Evolutionary conservation across 177 flowering plant species (phyloP).

Genomic region (Tripterygium wilfordii): DNA sequence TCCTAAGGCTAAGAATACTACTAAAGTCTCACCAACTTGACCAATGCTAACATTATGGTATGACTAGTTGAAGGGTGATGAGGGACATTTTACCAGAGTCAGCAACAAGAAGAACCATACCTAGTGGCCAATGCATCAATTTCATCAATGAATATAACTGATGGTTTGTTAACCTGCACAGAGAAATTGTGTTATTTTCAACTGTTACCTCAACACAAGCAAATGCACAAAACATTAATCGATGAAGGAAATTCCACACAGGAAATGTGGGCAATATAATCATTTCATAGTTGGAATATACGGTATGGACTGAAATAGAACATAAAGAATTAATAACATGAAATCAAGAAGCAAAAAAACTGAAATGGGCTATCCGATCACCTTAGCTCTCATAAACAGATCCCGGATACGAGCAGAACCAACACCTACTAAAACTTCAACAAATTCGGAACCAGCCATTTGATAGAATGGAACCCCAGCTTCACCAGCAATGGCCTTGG

Average conservation of each 20-base stretch:
- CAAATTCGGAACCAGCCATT: conserved; percentile 98
- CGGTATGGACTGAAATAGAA: too few species aligned
- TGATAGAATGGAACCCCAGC: conserved; percentile 99
- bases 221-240: not conserved
- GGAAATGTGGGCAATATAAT: too few species aligned
- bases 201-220: not conserved
- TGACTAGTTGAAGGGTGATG: not conserved
- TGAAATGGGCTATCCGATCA: conserved; percentile 20
- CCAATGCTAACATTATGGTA: not conserved
- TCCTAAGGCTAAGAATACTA: too few species aligned
- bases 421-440: conserved; percentile 96
- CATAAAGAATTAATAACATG: too few species aligned
- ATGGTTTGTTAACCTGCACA: conserved; percentile 90
- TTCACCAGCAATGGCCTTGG: conserved; percentile 99
- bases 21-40: too few species aligned
- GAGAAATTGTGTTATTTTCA: conserved; percentile 6
- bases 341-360: too few species aligned
- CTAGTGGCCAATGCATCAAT: conserved; percentile 93
- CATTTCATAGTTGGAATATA: too few species aligned
- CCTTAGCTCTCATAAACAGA: conserved; percentile 95
- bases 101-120: conserved; percentile 26
- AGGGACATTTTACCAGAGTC: not conserved
- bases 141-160: conserved; percentile 96
- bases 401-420: conserved; percentile 98
- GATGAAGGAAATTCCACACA: not conserved